Percentiles rank a stretch among this genome's conserved stretches.
These are phyloP conservation scores for Calendula officinalis DNA, from an alignment of 129 eudicot species.

Conservation along the genomic window DNA sequence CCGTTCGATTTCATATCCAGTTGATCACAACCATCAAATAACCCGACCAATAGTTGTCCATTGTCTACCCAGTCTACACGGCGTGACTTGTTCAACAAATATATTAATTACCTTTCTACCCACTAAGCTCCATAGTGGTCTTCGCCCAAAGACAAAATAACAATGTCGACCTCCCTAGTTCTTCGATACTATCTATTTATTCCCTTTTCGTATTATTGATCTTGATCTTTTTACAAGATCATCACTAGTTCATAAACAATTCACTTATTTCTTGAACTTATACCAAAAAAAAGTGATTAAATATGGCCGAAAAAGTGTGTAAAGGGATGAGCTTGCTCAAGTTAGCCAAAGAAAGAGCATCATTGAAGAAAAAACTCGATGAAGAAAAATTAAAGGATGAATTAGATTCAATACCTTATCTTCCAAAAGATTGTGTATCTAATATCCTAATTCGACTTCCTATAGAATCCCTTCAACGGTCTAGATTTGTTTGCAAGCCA, in stretches of 20 bases:
- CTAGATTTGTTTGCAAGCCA: conserved; percentile 53
- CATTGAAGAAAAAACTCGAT: neutral
- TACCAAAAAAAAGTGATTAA: neutral
- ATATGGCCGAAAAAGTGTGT: conserved; percentile 33
- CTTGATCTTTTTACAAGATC: neutral
- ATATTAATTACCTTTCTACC: too few relatives aligned
- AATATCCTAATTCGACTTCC: conserved; percentile 57
- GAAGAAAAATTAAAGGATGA: conserved; percentile 35
- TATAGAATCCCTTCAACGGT: conserved; percentile 38
- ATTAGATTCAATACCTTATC: conserved; percentile 34
- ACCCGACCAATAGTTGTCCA: too few relatives aligned
- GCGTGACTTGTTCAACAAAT: too few relatives aligned
- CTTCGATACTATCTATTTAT: neutral
- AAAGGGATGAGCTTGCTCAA: conserved; percentile 37
- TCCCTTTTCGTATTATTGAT: neutral
- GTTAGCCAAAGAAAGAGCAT: conserved; percentile 44
- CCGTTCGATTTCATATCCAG: too few relatives aligned
- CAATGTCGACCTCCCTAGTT: too few relatives aligned
- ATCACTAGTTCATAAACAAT: neutral
- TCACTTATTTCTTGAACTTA: neutral
- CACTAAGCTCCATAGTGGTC: too few relatives aligned
- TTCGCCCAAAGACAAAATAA: too few relatives aligned
- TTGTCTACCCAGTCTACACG: too few relatives aligned
- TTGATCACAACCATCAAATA: too few relatives aligned
- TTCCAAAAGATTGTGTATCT: conserved; percentile 48